Evolutionary conservation across 345 rosid species (phyloP), one percentile per base, ranked within the genome.

Genomic region (Populus davidiana): DNA sequence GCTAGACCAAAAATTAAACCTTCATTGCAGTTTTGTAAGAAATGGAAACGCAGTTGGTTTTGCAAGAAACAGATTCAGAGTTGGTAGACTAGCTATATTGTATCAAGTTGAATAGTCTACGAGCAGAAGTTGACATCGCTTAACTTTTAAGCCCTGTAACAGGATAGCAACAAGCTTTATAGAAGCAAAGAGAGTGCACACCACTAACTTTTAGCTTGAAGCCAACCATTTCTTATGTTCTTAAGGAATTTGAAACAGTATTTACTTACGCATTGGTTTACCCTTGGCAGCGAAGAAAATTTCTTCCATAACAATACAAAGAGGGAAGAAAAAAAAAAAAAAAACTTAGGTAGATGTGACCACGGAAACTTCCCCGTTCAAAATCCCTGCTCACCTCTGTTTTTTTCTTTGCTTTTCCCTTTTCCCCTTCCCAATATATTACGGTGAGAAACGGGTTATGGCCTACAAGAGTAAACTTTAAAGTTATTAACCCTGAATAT

Each of bases 111-210:
- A 41, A 38, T 41, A 2, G 18, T 69, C 27, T 17, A 38, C 13
- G 29, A 61, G 35, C 36, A 61, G 56, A 29, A 44, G 23, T 5
- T 76, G 17, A 23, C 44, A 41, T 77, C 74, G 44, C 69, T 70
- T 70, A 70, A 69, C 69, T 62, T 77, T 20, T n/a, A 77, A 29
- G 74, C 35, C 23, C 11, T 50, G 49, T 36, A 8, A 16, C 35
- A 47, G 72, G 39, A 67, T 23, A 16, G 67, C 43, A 64, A 47
- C 49, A 65, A 75, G 70, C 65, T 49, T 75, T 10, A 27, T n/a
- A 27, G 5, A 13, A 35, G 61, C 18, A 25, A 23, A 44, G 49
- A 5, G 62, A 71, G 74, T 50, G 65, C 74, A 71, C 41, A 47
- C 73, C 62, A 33, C 14, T 56, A 23, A 67, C 9, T 59, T 23